Base-by-base conservation (phyloP, 257 asterid species). In the Solanum pinnatisectum region DNA sequence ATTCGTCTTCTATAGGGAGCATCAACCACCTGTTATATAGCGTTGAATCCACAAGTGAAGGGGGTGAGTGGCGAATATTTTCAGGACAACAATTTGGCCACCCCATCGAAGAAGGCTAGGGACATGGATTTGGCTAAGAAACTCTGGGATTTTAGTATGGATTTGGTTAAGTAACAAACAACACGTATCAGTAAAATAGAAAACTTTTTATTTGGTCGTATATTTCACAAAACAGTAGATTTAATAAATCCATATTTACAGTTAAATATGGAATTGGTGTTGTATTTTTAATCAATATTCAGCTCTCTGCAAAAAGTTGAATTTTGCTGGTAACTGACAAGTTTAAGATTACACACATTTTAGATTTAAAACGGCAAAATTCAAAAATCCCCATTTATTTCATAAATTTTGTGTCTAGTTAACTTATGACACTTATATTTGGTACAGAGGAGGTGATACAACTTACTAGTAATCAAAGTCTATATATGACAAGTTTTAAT, bases 101-200 rank as follows among this genome's bases (percentile, higher is more conserved):
- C 89, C 39, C 70, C 96, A 86, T 84, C 87, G 70, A 65, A 86
- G 18, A 79, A 32, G 84, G 94, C 98, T 49, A 18, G 72, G 68
- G 92, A 95, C 90, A 86, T 23, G 68, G 93, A 90, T 60, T 89
- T 96, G 93, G 95, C 95, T 6, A 92, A 52, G 85, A 92, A 89
- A 88, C 95, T 96, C n/a, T 96, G 99, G 98, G 96, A 96, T 86
- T 95, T 93, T 76, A 94, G 96, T 92, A 40, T 91, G 89, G 87
- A 92, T 59, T 87, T 94, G 88, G 84, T 89, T 0, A 87, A 94
- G 74, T 87, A 78, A 68, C 71, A 89, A 25, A 59, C 59, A 71
- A 16, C 30, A 18, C 27, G 49, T 49, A 6, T 15, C 84, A 15
- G n/a, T 79, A 44, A 9, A 3, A 78, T 25, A 25, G 4, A 40